Conservation (phyloP, 305 asterid genomes). For the Solanum hybrid region DNA sequence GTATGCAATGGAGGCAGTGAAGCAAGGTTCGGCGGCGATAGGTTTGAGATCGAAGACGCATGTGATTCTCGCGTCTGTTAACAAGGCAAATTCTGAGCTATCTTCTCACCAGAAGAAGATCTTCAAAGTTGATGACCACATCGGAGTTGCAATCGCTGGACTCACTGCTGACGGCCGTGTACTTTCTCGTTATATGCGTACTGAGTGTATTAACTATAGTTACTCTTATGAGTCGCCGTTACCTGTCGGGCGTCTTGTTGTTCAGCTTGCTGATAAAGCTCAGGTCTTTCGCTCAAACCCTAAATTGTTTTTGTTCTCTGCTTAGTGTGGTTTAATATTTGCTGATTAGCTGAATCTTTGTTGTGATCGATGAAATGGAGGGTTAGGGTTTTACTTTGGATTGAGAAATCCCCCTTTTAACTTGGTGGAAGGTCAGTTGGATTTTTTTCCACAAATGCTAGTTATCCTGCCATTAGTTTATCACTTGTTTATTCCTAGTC, state of each 20-base stretch:
- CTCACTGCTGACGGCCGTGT: conserved; percentile 98
- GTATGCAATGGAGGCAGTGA: conserved; percentile 98
- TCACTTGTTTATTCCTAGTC: neutral
- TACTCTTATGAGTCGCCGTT: conserved; percentile 82
- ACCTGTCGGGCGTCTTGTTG: conserved; percentile 93
- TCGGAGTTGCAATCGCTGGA: conserved; percentile 96
- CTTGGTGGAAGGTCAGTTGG: neutral
- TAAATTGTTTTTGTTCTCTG: neutral
- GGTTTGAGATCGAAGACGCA: conserved; percentile 94
- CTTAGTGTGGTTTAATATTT: neutral
- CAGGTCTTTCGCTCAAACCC: conserved; percentile 46
- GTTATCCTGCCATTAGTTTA: neutral
- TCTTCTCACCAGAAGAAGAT: conserved; percentile 98
- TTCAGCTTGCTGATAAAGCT: conserved; percentile 97
- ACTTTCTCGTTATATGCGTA: conserved; percentile 84
- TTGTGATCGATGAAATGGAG: neutral
- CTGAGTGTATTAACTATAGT: conserved; percentile 79
- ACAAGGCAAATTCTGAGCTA: conserved; percentile 86
- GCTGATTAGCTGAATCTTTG: neutral
- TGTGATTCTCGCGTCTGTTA: conserved; percentile 79
- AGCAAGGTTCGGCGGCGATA: conserved; percentile 97
- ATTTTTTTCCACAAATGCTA: neutral
- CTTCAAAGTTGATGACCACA: conserved; percentile 97
- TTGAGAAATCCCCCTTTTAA: neutral
- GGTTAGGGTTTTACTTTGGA: conserved; percentile 6